phyloP scores from a whole-genome alignment of 78 protist genomes.

The Guillardia theta region DNA sequence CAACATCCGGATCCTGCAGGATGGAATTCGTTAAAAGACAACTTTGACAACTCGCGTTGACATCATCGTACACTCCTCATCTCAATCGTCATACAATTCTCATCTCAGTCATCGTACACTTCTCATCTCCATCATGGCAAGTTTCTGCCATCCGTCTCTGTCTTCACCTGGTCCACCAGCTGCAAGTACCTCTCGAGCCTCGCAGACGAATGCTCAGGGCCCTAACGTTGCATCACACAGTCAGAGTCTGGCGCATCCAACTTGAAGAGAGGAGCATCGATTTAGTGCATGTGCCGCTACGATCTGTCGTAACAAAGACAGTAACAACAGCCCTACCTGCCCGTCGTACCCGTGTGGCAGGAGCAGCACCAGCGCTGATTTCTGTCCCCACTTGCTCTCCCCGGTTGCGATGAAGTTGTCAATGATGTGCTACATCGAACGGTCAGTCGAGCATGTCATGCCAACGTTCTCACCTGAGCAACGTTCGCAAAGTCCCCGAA shows the following conservation, averaged over 20 bases:
- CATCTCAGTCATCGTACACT: too few species aligned
- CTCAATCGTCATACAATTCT: too few species aligned
- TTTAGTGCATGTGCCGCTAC: not conserved
- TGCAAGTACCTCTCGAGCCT: slow-evolving; percentile 90
- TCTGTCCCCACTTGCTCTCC: slow-evolving; percentile 90
- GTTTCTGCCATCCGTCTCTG: too few species aligned
- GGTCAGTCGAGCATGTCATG: too few species aligned
- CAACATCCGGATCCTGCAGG: too few species aligned
- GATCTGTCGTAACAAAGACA: not conserved
- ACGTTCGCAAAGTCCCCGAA: slow-evolving; percentile 93
- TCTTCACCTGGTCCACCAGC: too few species aligned
- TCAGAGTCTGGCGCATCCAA: too few species aligned
- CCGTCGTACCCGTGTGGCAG: slow-evolving; percentile 98
- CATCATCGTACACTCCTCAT: too few species aligned
- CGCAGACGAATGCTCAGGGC: slow-evolving; percentile 95
- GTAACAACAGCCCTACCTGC: not conserved
- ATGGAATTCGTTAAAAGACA: too few species aligned
- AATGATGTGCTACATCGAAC: slow-evolving; percentile 57
- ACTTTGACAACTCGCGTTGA: too few species aligned
- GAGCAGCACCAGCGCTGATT: slow-evolving; percentile 78
- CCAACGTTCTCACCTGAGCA: too few species aligned
- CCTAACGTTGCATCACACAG: slow-evolving; percentile 82
- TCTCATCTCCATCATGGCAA: too few species aligned
- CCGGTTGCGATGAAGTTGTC: slow-evolving; percentile 52
- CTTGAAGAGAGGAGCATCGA: not conserved